phyloP scores from a whole-genome alignment of 2,329 filamentous ascomycete species.

The Alternaria longipes region DNA sequence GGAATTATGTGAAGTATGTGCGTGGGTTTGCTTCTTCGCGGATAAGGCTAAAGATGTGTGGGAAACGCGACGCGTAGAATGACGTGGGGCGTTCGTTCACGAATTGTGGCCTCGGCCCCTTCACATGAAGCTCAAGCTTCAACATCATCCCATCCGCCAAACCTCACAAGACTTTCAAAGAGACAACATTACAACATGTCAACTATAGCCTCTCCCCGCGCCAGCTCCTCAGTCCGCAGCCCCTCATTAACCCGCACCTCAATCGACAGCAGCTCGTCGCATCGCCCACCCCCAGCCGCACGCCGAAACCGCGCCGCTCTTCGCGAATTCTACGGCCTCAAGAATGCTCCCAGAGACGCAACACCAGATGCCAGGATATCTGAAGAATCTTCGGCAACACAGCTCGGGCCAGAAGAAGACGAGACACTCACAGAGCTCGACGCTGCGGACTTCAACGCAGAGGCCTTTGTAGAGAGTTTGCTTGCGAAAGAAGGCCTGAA shows the following conservation, averaged over 20 bases:
- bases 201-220: constrained; percentile 67
- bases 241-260: constrained; percentile 82
- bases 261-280: constrained; percentile 57
- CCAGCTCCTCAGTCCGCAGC: constrained; percentile 67
- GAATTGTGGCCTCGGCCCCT: constrained; percentile 29
- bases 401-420: constrained; percentile 59
- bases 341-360: constrained; percentile 53
- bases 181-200: constrained; percentile 57
- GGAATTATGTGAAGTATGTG: not conserved
- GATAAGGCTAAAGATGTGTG: not conserved
- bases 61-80: constrained; percentile 36
- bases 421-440: constrained; percentile 76
- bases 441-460: constrained; percentile 73
- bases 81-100: constrained; percentile 30
- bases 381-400: constrained; percentile 40
- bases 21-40: not conserved
- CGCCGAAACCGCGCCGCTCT: constrained; percentile 84
- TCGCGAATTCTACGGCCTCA: constrained; percentile 93
- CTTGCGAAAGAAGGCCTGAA: constrained; percentile 71
- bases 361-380: constrained; percentile 39
- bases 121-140: constrained; percentile 19
- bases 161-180: not conserved
- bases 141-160: not conserved
- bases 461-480: constrained; percentile 71
- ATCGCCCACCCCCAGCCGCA: constrained; percentile 51